Conservation (phyloP, 1,139 yeast species). For the Yamadazyma dendronema region DNA sequence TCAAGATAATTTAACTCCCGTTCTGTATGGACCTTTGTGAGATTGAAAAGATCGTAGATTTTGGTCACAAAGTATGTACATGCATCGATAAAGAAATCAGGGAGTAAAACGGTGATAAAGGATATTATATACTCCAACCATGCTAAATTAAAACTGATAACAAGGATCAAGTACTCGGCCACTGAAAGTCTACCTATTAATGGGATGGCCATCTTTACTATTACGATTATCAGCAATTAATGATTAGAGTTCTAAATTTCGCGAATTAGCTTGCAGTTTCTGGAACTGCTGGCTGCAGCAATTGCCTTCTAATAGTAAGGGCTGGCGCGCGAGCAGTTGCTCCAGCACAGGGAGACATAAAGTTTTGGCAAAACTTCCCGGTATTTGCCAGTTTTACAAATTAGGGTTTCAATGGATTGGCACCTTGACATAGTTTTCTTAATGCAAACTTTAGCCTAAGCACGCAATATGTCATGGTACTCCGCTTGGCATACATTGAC, state of each 20-base stretch:
- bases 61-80: constrained; percentile 29
- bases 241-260: background rate
- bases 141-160: constrained; percentile 35
- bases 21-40: constrained; percentile 15
- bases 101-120: constrained; percentile 33
- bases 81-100: constrained; percentile 27
- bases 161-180: constrained; percentile 38
- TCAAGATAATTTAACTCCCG: constrained; percentile 11
- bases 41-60: constrained; percentile 27
- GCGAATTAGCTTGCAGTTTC: background rate
- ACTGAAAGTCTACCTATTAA: constrained; percentile 34
- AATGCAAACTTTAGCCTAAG: too few species aligned
- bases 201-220: constrained; percentile 34
- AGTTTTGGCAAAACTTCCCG: too few species aligned
- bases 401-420: too few species aligned
- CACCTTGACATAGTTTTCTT: too few species aligned
- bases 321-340: too few species aligned
- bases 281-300: too few species aligned
- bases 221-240: background rate
- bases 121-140: constrained; percentile 41
- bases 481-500: too few species aligned
- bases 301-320: too few species aligned
- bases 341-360: too few species aligned
- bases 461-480: too few species aligned
- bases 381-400: too few species aligned